Conservation (phyloP, 2,329 filamentous ascomycete genomes). For the Epichloe elymi region DNA sequence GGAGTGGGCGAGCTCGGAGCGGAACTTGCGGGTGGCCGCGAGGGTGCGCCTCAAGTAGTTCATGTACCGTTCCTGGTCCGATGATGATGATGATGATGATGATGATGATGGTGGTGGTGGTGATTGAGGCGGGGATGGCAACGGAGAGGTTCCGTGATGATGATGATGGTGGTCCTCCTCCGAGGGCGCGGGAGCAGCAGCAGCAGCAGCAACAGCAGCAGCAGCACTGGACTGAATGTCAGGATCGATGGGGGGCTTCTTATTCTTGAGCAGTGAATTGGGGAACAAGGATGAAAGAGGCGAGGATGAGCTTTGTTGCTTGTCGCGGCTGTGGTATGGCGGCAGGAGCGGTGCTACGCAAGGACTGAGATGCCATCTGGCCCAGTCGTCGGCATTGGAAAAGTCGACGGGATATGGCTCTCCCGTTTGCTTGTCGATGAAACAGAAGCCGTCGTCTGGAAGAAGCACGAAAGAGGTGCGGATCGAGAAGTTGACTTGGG, state of each 20-base stretch:
- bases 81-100: conserved; percentile 1
- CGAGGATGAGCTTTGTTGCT: conserved; percentile 19
- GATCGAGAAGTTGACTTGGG: conserved; percentile 86
- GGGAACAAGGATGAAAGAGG: conserved; percentile 37
- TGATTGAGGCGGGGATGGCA: conserved; percentile 10
- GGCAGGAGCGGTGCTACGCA: conserved; percentile 59
- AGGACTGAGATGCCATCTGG: conserved; percentile 63
- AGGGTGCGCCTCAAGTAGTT: conserved; percentile 67
- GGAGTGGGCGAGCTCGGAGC: conserved; percentile 54
- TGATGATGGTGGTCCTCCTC: background rate
- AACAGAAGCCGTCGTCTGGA: conserved; percentile 77
- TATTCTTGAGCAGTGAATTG: conserved; percentile 21
- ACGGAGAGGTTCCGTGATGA: conserved; percentile 6
- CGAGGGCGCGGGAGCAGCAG: conserved; percentile 7
- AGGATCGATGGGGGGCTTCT: background rate
- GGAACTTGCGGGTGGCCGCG: conserved; percentile 58
- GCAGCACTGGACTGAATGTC: background rate
- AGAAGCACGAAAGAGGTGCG: conserved; percentile 75
- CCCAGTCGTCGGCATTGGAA: conserved; percentile 68
- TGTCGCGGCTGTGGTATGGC: conserved; percentile 27
- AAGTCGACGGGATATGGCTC: conserved; percentile 77
- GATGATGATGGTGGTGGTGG: conserved; percentile 6
- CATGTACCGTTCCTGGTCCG: conserved; percentile 23
- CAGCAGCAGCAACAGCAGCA: conserved; percentile 5
- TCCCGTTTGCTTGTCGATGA: conserved; percentile 68